Evolutionary conservation across 768 basidiomycete genomes (phyloP), one percentile per base, ranked within the genome.

Genomic region (Lepiota subincarnata): DNA sequence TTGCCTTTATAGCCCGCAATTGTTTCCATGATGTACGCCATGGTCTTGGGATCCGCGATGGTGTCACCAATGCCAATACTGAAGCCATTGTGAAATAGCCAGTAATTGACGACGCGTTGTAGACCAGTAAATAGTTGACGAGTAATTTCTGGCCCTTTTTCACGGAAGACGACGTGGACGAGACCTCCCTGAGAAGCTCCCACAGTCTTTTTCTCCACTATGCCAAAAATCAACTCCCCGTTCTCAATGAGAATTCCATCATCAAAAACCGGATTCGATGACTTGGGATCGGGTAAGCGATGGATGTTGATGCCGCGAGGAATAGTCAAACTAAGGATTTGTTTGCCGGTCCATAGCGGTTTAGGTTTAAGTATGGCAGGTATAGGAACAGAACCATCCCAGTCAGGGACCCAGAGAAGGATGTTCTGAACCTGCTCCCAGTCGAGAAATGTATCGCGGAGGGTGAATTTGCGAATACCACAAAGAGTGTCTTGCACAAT

Each of bases 1-100:
- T 85, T 80, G 24, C 73, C 69, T 72, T 98, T 98, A 57, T 87
- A 86, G 56, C 84, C 79, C 5, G 83, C 78, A 56, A 98, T 96
- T 47, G 86, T 86, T 55, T 84, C 71, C 0, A 87, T 89, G 66
- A 99, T 97, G 61, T 78, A 82, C 10, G 73, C 75, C 95, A 98
- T 98, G 36, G 93, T 96, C 28, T 76, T 80, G 50, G 79, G 77
- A 64, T 96, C 96, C 22, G 96, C 96, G 50, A 99, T 94, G 2
- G 97, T 98, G 70, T 98, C 97, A 36, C 96, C 97, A 57, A 99
- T 99, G 52, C 97, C 97, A 63, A 98, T 98, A 60, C 91, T 93
- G 79, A 98, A 99, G 35, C 97, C 96, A 57, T 95, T 95, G 72
- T 99, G 97, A 76, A 98, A 92, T 6, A 98, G 79, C 96, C 96